A percentile compares a stretch with the other conserved stretches of the same genome.
phyloP scores from a whole-genome alignment of 129 eudicot genomes.

The Ambrosia artemisiifolia region DNA sequence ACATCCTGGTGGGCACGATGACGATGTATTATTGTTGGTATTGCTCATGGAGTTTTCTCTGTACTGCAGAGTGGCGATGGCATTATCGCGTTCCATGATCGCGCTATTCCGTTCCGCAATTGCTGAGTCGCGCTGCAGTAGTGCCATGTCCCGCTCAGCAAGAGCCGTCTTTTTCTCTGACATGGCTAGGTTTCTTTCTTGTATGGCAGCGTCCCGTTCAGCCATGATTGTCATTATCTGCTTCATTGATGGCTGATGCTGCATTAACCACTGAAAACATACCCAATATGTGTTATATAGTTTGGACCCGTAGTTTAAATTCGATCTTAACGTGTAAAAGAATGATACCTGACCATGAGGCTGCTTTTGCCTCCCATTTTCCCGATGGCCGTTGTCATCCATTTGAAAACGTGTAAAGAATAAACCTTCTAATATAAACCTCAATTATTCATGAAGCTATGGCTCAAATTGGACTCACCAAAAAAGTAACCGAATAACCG shows the following conservation, averaged over 20 bases:
- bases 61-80: conserved; percentile 80
- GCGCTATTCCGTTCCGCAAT: conserved; percentile 83
- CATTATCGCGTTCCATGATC: conserved; percentile 80
- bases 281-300: not conserved
- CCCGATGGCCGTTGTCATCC: conserved; percentile 92
- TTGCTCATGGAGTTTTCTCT: conserved; percentile 58
- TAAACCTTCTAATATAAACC: conserved; percentile 19
- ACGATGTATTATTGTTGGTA: conserved; percentile 31
- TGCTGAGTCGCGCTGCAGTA: conserved; percentile 83
- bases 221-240: conserved; percentile 97
- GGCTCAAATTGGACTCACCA: conserved; percentile 12
- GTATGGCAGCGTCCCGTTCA: conserved; percentile 93
- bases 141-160: conserved; percentile 95
- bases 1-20: conserved; percentile 85
- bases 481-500: conserved; percentile 11
- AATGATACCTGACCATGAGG: conserved; percentile 73
- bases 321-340: not conserved
- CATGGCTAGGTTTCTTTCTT: conserved; percentile 82
- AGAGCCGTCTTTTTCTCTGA: conserved; percentile 85
- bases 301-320: not conserved
- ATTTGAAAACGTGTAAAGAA: conserved; percentile 36
- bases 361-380: conserved; percentile 79
- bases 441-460: conserved; percentile 15
- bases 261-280: conserved; percentile 84
- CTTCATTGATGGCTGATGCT: conserved; percentile 95